A percentile compares a stretch with the other conserved stretches of the same genome.
phyloP scores from a whole-genome alignment of 495 filamentous ascomycete species.

The Hypoxylon cercidicola region DNA sequence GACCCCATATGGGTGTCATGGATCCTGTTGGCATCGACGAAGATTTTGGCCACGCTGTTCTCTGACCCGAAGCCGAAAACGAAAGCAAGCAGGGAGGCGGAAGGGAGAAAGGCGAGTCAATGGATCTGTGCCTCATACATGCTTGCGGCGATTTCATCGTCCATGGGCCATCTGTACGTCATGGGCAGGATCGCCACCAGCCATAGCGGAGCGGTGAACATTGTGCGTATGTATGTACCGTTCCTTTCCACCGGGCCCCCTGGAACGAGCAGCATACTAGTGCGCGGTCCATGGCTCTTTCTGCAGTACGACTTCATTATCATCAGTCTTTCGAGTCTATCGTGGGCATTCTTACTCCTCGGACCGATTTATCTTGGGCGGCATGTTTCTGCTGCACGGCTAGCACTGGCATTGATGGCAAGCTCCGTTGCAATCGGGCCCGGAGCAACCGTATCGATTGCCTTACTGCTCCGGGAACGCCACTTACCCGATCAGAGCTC shows the following conservation, averaged over 20 bases:
- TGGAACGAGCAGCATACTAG: slow-evolving; percentile 17
- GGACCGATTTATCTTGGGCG: not conserved
- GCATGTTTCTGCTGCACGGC: not conserved
- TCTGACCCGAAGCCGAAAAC: not conserved
- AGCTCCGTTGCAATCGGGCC: slow-evolving; percentile 11
- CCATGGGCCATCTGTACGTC: slow-evolving; percentile 32
- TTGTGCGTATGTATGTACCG: slow-evolving; percentile 33
- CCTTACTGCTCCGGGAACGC: slow-evolving; percentile 3
- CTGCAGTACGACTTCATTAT: slow-evolving; percentile 42
- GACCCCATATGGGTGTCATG: slow-evolving; percentile 35
- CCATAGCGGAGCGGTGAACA: slow-evolving; percentile 2
- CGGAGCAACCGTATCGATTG: slow-evolving; percentile 8
- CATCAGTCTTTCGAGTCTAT: slow-evolving; percentile 31
- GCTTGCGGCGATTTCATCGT: slow-evolving; percentile 22
- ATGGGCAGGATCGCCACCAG: slow-evolving; percentile 12
- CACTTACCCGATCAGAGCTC: slow-evolving; percentile 10
- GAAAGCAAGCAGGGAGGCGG: not conserved
- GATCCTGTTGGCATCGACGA: not conserved
- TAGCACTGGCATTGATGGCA: not conserved
- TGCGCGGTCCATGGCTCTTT: slow-evolving; percentile 33
- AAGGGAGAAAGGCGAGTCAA: slow-evolving; percentile 5
- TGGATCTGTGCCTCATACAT: slow-evolving; percentile 32
- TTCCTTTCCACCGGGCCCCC: slow-evolving; percentile 16
- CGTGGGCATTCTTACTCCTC: slow-evolving; percentile 31
- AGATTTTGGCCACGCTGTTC: not conserved